Conservation (phyloP, 148 eudicot genomes). For the Chenopodium berlandieri region DNA sequence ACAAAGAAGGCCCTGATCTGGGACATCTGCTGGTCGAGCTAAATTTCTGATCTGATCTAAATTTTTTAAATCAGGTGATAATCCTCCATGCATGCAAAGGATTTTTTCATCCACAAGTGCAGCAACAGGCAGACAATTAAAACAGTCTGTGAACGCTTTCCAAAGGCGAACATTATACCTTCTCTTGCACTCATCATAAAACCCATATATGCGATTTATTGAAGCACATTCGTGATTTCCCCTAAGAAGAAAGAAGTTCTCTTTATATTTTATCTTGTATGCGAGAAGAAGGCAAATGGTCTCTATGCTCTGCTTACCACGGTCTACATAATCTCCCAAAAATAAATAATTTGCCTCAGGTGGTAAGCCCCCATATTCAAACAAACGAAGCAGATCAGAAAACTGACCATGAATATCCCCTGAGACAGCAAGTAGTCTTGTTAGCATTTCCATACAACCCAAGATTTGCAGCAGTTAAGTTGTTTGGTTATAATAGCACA, state of each 20-base stretch:
- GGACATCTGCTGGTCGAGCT: conserved; percentile 75
- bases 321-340: conserved; percentile 81
- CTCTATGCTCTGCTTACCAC: conserved; percentile 85
- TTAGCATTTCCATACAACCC: neutral
- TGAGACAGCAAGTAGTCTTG: conserved; percentile 24
- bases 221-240: conserved; percentile 86
- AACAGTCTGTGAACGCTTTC: conserved; percentile 74
- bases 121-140: conserved; percentile 77
- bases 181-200: conserved; percentile 81
- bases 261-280: conserved; percentile 80
- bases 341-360: conserved; percentile 74
- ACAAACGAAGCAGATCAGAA: conserved; percentile 78
- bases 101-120: conserved; percentile 79
- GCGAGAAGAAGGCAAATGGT: conserved; percentile 81
- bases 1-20: conserved; percentile 75
- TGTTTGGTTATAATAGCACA: neutral
- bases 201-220: conserved; percentile 79
- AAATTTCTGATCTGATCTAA: conserved; percentile 69
- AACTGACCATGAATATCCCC: conserved; percentile 82
- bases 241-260: conserved; percentile 79
- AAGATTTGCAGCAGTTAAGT: neutral
- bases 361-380: conserved; percentile 81
- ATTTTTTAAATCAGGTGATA: conserved; percentile 65
- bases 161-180: conserved; percentile 77
- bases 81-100: conserved; percentile 85